Evolutionary conservation across 1,139 yeast species (phyloP).

Genomic region (Suhomyces bribrorum): DNA sequence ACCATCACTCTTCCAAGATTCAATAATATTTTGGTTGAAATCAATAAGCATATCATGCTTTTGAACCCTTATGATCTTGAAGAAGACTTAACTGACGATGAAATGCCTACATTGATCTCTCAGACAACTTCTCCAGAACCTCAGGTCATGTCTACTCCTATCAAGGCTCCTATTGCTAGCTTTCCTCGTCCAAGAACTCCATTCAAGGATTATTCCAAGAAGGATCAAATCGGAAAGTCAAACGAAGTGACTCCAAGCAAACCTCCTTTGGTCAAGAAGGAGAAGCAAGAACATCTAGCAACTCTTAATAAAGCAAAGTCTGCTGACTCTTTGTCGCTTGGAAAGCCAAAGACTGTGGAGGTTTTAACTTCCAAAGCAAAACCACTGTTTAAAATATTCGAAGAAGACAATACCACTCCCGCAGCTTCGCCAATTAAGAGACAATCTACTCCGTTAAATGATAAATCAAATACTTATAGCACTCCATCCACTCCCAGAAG

Average conservation of each 20-base stretch:
- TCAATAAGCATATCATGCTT: slow-evolving; percentile 59
- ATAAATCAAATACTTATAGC: slow-evolving; percentile 25
- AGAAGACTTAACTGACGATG: slow-evolving; percentile 47
- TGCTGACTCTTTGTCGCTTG: neutral
- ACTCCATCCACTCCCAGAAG: slow-evolving; percentile 21
- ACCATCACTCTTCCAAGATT: slow-evolving; percentile 55
- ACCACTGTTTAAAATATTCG: slow-evolving; percentile 20
- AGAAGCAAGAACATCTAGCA: too few species aligned
- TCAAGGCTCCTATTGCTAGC: slow-evolving; percentile 10
- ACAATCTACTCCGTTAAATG: slow-evolving; percentile 26
- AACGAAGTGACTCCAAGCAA: slow-evolving; percentile 19
- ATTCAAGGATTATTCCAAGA: slow-evolving; percentile 9
- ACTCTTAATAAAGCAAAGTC: too few species aligned
- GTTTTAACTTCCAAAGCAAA: too few species aligned
- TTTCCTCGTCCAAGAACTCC: slow-evolving; percentile 16
- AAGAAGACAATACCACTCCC: slow-evolving; percentile 11
- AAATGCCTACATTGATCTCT: slow-evolving; percentile 27
- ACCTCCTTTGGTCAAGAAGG: slow-evolving; percentile 7
- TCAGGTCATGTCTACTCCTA: slow-evolving; percentile 7
- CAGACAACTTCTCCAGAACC: slow-evolving; percentile 6
- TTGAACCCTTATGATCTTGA: slow-evolving; percentile 52
- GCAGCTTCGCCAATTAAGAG: slow-evolving; percentile 13
- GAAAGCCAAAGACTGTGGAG: neutral
- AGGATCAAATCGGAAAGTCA: slow-evolving; percentile 2
- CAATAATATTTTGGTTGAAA: slow-evolving; percentile 59